These are phyloP conservation scores for Cytospora schulzeri DNA, from an alignment of 2,329 filamentous ascomycete genomes.

Conservation along the genomic window DNA sequence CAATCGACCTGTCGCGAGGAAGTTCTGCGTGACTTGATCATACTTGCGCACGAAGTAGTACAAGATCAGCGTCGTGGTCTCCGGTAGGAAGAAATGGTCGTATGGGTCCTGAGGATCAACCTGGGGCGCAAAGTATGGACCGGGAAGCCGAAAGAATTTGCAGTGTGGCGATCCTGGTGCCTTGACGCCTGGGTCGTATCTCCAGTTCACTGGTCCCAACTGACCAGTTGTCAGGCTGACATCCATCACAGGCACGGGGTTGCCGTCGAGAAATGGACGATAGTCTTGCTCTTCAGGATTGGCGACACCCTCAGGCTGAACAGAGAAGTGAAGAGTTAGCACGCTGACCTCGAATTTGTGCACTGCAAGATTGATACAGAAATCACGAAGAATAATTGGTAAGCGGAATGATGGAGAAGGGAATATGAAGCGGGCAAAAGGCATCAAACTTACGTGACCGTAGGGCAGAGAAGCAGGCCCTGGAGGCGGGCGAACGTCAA, in stretches of 20 bases:
- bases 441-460: constrained; percentile 5
- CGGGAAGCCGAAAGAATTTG: constrained; percentile 14
- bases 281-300: constrained; percentile 12
- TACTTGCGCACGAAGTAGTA: constrained; percentile 2
- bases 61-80: not conserved
- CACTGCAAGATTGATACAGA: accelerated
- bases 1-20: not conserved
- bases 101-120: constrained; percentile 1
- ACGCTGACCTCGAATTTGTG: not conserved
- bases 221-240: not conserved
- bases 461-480: constrained; percentile 12
- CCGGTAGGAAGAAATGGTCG: constrained; percentile 2
- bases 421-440: not conserved
- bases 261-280: constrained; percentile 1
- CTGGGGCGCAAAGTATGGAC: constrained; percentile 3
- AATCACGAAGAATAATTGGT: not conserved
- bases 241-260: not conserved
- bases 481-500: constrained; percentile 10
- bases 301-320: constrained; percentile 7
- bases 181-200: constrained; percentile 9
- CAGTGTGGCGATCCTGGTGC: constrained; percentile 3
- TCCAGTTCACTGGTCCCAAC: not conserved
- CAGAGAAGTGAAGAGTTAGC: not conserved
- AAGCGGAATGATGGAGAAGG: not conserved
- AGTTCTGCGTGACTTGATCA: not conserved